Conservation (phyloP, 2,329 filamentous ascomycete genomes). For the Zelopaecilomyces penicillatus region DNA sequence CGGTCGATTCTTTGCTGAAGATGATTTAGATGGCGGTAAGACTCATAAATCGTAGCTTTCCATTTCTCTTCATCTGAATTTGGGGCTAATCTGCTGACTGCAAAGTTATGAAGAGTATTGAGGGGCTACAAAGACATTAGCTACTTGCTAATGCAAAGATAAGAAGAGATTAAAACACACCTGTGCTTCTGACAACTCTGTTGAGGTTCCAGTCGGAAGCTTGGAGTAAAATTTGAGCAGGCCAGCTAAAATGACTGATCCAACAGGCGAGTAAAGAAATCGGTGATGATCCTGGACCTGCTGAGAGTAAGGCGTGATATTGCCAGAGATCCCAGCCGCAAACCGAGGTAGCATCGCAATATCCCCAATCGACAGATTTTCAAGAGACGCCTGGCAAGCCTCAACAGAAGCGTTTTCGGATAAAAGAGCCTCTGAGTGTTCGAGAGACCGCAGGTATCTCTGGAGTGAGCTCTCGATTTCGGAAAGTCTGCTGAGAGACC, state of each 20-base stretch:
- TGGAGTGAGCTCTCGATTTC: conserved; percentile 42
- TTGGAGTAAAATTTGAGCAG: conserved; percentile 28
- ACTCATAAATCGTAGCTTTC: conserved; percentile 45
- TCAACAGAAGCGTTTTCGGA: conserved; percentile 16
- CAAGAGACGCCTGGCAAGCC: conserved; percentile 29
- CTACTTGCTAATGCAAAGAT: conserved; percentile 2
- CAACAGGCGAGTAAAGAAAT: conserved; percentile 25
- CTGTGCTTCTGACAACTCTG: conserved; percentile 31
- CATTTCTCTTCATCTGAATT: conserved; percentile 31
- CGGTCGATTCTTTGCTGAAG: conserved; percentile 33
- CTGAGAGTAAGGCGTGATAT: conserved; percentile 5
- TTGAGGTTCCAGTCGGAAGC: conserved; percentile 19
- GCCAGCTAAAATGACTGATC: conserved; percentile 20
- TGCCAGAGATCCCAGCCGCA: conserved; percentile 15
- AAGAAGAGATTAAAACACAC: conserved; percentile 23
- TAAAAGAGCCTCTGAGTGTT: conserved; percentile 20
- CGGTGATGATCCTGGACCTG: conserved; percentile 17
- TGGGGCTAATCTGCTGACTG: conserved; percentile 39
- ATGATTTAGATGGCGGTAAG: conserved; percentile 34
- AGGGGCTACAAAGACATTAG: conserved; percentile 35
- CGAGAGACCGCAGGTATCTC: conserved; percentile 34
- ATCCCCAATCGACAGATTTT: conserved; percentile 41
- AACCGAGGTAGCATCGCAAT: conserved; percentile 29
- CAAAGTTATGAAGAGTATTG: conserved; percentile 51
- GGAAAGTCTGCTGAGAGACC: conserved; percentile 32